Conservation (phyloP, 495 filamentous ascomycete species). For the Penicillium pulvis region DNA sequence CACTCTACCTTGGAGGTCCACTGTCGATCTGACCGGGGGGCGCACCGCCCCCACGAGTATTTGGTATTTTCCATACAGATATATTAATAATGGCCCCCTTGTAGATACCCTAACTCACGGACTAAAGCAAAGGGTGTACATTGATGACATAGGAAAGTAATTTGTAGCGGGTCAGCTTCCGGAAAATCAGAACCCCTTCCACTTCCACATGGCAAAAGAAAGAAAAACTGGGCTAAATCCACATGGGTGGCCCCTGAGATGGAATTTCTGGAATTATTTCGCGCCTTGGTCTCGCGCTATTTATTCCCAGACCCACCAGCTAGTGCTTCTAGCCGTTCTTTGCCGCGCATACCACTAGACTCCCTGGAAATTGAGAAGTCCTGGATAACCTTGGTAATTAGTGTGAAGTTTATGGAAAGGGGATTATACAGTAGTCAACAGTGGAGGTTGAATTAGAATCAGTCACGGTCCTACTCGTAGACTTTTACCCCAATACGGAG, state of each 20-base stretch:
- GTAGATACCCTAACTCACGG: not conserved
- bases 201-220: slow-evolving; percentile 3
- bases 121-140: not conserved
- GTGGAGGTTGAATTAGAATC: not conserved
- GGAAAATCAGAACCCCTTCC: not conserved
- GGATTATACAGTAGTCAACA: not conserved
- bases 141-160: not conserved
- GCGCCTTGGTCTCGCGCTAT: slow-evolving; percentile 15
- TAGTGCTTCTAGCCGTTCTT: slow-evolving; percentile 38
- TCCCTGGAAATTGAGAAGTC: not conserved
- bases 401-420: not conserved
- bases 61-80: not conserved
- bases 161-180: not conserved
- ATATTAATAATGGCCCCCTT: not conserved
- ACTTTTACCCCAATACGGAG: too few relatives aligned
- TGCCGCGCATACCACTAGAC: slow-evolving; percentile 22
- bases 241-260: slow-evolving; percentile 19
- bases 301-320: slow-evolving; percentile 29
- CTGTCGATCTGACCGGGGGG: slow-evolving; percentile 6
- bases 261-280: slow-evolving; percentile 20
- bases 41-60: not conserved
- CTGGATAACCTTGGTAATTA: not conserved
- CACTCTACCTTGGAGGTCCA: not conserved
- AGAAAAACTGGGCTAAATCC: slow-evolving; percentile 4
- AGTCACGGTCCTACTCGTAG: not conserved